Evolutionary conservation across 176 grass and related monocot genomes (phyloP).

Genomic region (Oryza officinalis): DNA sequence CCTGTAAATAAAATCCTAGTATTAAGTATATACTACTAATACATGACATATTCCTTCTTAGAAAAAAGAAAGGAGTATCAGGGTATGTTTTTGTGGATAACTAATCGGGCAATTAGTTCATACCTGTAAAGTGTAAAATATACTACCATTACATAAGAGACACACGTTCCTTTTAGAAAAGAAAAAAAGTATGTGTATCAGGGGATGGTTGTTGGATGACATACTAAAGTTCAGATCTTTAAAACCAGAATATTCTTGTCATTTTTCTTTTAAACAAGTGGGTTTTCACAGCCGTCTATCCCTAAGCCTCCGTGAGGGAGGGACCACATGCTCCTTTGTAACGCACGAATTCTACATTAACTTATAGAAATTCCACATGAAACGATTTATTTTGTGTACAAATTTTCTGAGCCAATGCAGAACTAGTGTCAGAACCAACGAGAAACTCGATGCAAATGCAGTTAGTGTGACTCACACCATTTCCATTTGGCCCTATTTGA

Average conservation of each 20-base stretch:
- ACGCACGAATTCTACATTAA: not conserved
- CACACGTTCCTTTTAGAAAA: not conserved
- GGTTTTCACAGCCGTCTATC: not conserved
- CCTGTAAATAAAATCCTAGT: not conserved
- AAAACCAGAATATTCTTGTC: not conserved
- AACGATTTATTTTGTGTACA: not conserved
- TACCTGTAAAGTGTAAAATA: not conserved
- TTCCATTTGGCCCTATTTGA: not conserved
- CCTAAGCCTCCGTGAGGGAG: not conserved
- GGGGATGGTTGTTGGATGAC: not conserved
- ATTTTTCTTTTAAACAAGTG: not conserved
- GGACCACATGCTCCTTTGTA: not conserved
- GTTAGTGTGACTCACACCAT: not conserved
- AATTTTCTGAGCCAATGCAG: not conserved
- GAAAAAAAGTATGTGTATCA: not conserved
- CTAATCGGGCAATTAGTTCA: not conserved
- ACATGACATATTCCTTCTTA: not conserved
- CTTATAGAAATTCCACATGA: not conserved
- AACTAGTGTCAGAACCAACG: not conserved
- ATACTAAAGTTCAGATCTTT: not conserved
- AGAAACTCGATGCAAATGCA: not conserved
- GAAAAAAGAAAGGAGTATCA: not conserved
- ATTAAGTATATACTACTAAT: not conserved
- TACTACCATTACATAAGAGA: not conserved
- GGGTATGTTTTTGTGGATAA: not conserved